These are phyloP conservation scores for Fusarium nurragi DNA, from an alignment of 2,329 filamentous ascomycete species.

Conservation along the genomic window DNA sequence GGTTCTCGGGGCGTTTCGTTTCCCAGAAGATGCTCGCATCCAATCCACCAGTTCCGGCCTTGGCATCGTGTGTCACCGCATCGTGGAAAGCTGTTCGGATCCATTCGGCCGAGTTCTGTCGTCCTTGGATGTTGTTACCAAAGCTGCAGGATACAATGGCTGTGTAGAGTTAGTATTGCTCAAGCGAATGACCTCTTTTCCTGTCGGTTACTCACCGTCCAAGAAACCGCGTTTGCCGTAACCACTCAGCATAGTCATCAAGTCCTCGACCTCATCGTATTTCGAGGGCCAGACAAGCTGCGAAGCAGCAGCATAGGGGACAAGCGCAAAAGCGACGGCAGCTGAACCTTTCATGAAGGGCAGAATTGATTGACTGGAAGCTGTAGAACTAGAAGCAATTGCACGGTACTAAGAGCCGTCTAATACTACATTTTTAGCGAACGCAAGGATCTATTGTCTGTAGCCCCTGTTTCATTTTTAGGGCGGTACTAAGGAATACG, in stretches of 20 bases:
- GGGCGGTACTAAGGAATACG: slow-evolving; percentile 10
- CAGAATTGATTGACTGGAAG: neutral
- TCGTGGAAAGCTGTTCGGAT: slow-evolving; percentile 44
- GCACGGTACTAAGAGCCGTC: neutral
- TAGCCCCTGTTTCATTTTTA: slow-evolving; percentile 3
- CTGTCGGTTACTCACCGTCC: slow-evolving; percentile 1
- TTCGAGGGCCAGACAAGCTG: slow-evolving; percentile 34
- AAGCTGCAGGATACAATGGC: slow-evolving; percentile 33
- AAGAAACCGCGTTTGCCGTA: slow-evolving; percentile 6
- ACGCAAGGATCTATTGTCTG: neutral
- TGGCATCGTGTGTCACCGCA: slow-evolving; percentile 36
- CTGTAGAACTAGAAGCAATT: neutral
- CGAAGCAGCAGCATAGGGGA: neutral
- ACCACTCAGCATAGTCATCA: slow-evolving; percentile 10
- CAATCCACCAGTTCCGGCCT: slow-evolving; percentile 36
- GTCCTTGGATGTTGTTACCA: slow-evolving; percentile 23
- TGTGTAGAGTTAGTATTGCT: neutral
- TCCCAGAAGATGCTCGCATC: slow-evolving; percentile 44
- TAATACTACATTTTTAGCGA: neutral
- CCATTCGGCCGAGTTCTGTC: slow-evolving; percentile 43
- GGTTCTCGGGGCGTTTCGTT: slow-evolving; percentile 36
- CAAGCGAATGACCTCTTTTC: too few species aligned
- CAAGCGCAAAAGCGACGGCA: slow-evolving; percentile 2
- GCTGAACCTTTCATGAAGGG: slow-evolving; percentile 14
- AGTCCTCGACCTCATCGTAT: slow-evolving; percentile 32